Evolutionary conservation across 768 basidiomycete genomes (phyloP).

Genomic region (Suillus decipiens): DNA sequence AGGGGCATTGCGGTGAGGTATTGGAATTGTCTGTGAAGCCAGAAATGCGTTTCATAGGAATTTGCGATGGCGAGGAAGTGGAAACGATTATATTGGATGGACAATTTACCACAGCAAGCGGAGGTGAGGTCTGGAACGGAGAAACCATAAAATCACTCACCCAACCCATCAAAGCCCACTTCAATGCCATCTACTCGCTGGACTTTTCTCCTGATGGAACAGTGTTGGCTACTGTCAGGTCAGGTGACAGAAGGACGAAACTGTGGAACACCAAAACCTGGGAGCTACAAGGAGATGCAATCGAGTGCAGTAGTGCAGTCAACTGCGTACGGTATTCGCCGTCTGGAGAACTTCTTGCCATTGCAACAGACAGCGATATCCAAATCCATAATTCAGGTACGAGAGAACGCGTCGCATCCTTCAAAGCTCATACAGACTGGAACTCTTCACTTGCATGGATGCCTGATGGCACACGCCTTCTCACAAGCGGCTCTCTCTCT

Average conservation of each 20-base stretch:
- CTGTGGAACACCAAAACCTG: not conserved
- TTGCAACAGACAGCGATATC: not conserved
- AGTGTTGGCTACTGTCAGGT: not conserved
- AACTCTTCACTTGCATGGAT: not conserved
- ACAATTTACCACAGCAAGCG: too few species aligned
- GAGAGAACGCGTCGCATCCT: not conserved
- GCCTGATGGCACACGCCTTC: not conserved
- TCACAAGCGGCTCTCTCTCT: not conserved
- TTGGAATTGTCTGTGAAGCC: too few species aligned
- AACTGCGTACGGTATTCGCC: not conserved
- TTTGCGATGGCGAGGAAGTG: too few species aligned
- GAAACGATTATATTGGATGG: too few species aligned
- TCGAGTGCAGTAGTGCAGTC: not conserved
- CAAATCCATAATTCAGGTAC: not conserved
- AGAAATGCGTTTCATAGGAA: too few species aligned
- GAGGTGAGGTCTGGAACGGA: too few species aligned
- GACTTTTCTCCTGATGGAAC: not conserved
- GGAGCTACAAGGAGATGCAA: not conserved
- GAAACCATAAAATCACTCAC: too few species aligned
- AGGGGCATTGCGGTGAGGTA: too few species aligned
- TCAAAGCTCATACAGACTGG: not conserved
- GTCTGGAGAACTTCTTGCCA: not conserved
- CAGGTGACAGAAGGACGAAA: accelerated
- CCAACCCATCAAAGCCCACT: not conserved
- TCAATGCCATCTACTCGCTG: accelerated